Conservation (phyloP, 2,329 filamentous ascomycete genomes). For the Ceratocystis cacaofunesta region DNA sequence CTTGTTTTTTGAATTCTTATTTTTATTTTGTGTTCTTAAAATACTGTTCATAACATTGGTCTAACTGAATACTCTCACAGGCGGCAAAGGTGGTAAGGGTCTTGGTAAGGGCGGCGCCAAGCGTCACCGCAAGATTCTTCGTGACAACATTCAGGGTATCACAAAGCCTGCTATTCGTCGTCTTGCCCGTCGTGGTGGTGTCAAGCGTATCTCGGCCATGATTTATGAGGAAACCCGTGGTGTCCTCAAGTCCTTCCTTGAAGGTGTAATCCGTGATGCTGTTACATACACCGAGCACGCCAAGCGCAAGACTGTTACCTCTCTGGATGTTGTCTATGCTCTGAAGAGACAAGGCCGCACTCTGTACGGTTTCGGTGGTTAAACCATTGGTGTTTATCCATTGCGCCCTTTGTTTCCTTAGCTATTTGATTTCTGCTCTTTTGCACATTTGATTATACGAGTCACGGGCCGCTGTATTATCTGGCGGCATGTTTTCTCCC, state of each 20-base stretch:
- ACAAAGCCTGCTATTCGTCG: slow-evolving; percentile 96
- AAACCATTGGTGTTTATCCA: slow-evolving; percentile 26
- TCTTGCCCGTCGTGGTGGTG: slow-evolving; percentile 97
- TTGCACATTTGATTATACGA: slow-evolving; percentile 19
- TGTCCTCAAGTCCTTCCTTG: slow-evolving; percentile 66
- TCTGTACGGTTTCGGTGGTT: slow-evolving; percentile 83
- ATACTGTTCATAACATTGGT: neutral
- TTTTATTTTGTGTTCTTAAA: neutral
- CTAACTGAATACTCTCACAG: slow-evolving; percentile 29
- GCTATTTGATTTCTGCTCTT: neutral
- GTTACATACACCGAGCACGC: slow-evolving; percentile 69
- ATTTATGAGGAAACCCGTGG: slow-evolving; percentile 68
- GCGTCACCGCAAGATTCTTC: slow-evolving; percentile 97
- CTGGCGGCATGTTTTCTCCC: slow-evolving; percentile 16
- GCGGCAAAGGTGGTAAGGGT: slow-evolving; percentile 92
- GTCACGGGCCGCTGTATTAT: slow-evolving; percentile 16
- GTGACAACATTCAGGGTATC: slow-evolving; percentile 99
- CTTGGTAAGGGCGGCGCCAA: slow-evolving; percentile 97
- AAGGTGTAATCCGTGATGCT: slow-evolving; percentile 60
- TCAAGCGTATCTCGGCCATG: slow-evolving; percentile 99
- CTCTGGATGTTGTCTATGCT: slow-evolving; percentile 52
- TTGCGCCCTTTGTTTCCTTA: slow-evolving; percentile 18
- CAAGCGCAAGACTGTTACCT: slow-evolving; percentile 68
- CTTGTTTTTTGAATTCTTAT: neutral
- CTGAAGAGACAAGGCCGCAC: slow-evolving; percentile 58